A percentile compares a stretch with the other conserved stretches of the same genome.
These are phyloP conservation scores for Mortierella claussenii DNA, from an alignment of 192 early-diverging fungal genomes.

Conservation along the genomic window DNA sequence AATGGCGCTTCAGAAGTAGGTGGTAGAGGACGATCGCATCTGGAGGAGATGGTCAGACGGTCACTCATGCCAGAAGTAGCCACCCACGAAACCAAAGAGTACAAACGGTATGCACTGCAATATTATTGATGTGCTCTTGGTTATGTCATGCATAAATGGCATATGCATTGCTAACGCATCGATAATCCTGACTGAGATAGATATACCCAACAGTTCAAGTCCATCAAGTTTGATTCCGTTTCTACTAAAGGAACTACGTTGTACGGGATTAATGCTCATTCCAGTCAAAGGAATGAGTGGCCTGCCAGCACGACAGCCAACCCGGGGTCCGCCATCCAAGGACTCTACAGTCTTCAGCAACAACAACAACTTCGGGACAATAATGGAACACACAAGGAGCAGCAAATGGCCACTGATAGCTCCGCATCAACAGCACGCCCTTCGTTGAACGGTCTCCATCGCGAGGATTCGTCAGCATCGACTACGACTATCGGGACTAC, in stretches of 20 bases:
- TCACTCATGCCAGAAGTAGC: conserved; percentile 24
- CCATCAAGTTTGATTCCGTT: conserved; percentile 46
- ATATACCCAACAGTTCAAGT: conserved; percentile 53
- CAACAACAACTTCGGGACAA: neutral
- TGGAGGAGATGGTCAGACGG: conserved; percentile 30
- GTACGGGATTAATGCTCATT: conserved; percentile 12
- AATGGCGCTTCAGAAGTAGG: neutral
- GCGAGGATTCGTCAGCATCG: conserved; percentile 16
- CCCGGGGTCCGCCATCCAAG: conserved; percentile 5
- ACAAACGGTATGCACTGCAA: conserved; percentile 35
- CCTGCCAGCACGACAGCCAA: neutral
- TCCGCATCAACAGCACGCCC: conserved; percentile 5
- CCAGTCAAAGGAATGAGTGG: conserved; percentile 16
- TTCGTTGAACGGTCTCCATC: neutral
- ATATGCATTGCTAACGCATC: too few relatives aligned
- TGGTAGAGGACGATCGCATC: conserved; percentile 20
- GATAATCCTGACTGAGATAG: too few relatives aligned
- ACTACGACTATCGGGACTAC: conserved; percentile 26
- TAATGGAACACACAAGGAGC: too few relatives aligned
- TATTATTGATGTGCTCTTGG: too few relatives aligned
- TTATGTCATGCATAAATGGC: too few relatives aligned
- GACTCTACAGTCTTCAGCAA: neutral
- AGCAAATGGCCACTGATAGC: too few relatives aligned
- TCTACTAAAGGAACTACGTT: conserved; percentile 21
- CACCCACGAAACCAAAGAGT: conserved; percentile 28